Percentiles rank a stretch among this genome's conserved stretches.
These are phyloP conservation scores for Petasospora rhodanensis DNA, from an alignment of 1,139 yeast species.

Conservation along the genomic window DNA sequence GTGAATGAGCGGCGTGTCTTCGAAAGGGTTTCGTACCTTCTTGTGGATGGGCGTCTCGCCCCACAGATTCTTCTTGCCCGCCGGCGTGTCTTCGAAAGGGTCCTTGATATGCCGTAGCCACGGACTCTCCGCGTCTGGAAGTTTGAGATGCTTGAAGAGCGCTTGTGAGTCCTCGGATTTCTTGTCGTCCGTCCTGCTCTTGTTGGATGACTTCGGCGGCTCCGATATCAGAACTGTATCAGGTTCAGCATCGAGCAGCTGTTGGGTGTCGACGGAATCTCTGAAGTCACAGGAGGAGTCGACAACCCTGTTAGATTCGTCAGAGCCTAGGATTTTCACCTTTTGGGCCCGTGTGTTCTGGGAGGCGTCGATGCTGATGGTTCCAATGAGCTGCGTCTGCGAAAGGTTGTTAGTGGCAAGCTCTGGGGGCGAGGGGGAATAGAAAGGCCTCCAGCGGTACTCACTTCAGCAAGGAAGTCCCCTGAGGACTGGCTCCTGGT, in stretches of 20 bases:
- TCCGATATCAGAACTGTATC: constrained; percentile 7
- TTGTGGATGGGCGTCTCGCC: constrained; percentile 20
- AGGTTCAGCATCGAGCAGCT: constrained; percentile 10
- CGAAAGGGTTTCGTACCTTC: constrained; percentile 15
- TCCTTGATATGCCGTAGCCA: constrained; percentile 20
- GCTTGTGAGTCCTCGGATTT: constrained; percentile 10
- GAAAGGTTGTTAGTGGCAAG: constrained; percentile 3
- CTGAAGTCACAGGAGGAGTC: constrained; percentile 22
- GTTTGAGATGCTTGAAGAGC: constrained; percentile 5
- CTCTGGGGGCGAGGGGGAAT: too few relatives aligned
- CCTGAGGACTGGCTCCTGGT: too few relatives aligned
- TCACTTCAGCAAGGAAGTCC: constrained; percentile 3
- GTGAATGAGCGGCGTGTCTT: constrained; percentile 15
- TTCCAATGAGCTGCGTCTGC: constrained; percentile 20
- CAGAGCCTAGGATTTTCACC: constrained; percentile 13
- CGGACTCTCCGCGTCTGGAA: constrained; percentile 16
- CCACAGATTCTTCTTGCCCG: constrained; percentile 3
- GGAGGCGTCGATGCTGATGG: constrained; percentile 6
- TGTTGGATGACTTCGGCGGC: neutral
- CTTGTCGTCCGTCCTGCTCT: neutral
- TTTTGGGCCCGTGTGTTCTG: constrained; percentile 11
- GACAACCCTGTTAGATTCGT: constrained; percentile 20
- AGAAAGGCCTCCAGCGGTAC: neutral
- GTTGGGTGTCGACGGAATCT: constrained; percentile 19
- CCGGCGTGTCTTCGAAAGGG: constrained; percentile 19